Base-by-base conservation (phyloP, 169 alveolate species). In the Plasmodium gallinaceum region DNA sequence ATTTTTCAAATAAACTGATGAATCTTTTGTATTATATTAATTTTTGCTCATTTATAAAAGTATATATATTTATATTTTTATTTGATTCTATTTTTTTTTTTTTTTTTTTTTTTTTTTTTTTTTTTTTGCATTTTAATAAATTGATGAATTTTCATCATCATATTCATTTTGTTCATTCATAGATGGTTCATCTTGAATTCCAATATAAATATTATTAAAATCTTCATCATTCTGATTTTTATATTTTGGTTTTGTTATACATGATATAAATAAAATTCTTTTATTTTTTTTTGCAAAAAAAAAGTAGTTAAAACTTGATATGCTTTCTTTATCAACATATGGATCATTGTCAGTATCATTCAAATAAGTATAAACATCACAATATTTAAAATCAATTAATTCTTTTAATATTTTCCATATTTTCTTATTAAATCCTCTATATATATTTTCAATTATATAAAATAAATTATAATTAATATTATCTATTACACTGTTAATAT, bases 291-390 rank as follows among this genome's bases (percentile, higher is more conserved):
- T 94, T 52, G 93, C 95, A 37, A 92, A 72, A 52, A 94, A 88
- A 70, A 94, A 94, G 87, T 94, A 94, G 86, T 94, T 94, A 78
- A 94, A 94, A 39, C 94, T 85, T 58, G 93, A 90, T 32, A 94
- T 43, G 26, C 94, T 76, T 62, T 80, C 78, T 32, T 88, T 94
- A 32, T 90, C 92, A 70, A 92, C 88, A 51, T 91, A 94, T 16
- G 95, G 95, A 24, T 89, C 95, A 20, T 94, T 94, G 52, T 94
- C 96, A 4, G 94, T 93, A 57, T 74, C 62, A 68, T 87, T 74
- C 73, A 92, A 93, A 68, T 88, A 94, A 9, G 95, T 92, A 72
- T 94, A 94, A 22, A 94, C 90, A 51, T 94, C 95, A 24, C 90
- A 93, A 26, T 90, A 90, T 26, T 88, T 92, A 39, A 94, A 71